phyloP scores from a whole-genome alignment of 169 alveolate species.

The Cryptosporidium andersoni region DNA sequence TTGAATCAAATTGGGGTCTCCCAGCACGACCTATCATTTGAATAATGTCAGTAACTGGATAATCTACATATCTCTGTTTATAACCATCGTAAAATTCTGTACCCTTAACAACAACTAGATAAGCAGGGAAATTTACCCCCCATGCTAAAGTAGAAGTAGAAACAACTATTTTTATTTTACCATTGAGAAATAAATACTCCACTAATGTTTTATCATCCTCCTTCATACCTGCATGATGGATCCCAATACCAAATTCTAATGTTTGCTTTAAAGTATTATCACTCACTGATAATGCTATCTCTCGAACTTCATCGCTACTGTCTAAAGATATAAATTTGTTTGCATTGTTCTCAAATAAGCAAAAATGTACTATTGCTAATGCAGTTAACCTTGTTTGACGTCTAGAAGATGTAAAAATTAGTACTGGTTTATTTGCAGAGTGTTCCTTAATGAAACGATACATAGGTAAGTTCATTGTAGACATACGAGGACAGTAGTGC shows the following conservation, averaged over 20 bases:
- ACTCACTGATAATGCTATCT: conserved; percentile 71
- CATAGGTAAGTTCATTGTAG: conserved; percentile 95
- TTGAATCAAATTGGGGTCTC: conserved; percentile 96
- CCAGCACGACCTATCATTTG: conserved; percentile 99
- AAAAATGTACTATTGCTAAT: conserved; percentile 79
- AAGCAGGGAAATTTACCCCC: conserved; percentile 99
- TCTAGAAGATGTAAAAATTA: conserved; percentile 96
- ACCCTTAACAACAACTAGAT: conserved; percentile 96
- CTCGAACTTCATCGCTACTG: not conserved
- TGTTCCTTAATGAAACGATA: conserved; percentile 90
- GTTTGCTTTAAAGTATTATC: conserved; percentile 89
- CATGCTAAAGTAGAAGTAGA: conserved; percentile 99
- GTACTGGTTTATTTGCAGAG: conserved; percentile 91
- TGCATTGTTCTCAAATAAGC: conserved; percentile 77
- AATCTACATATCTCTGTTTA: conserved; percentile 89
- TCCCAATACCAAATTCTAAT: conserved; percentile 94
- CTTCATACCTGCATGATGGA: conserved; percentile 97
- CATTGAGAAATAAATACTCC: conserved; percentile 92
- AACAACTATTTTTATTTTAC: conserved; percentile 91
- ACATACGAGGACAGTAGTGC: conserved; percentile 96
- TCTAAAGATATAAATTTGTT: conserved; percentile 59
- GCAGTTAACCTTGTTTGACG: conserved; percentile 99
- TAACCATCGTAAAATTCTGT: conserved; percentile 93
- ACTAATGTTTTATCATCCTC: conserved; percentile 95
- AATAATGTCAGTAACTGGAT: conserved; percentile 93